These are phyloP conservation scores for Elymus sibiricus DNA, from an alignment of 176 grass and related monocot genomes.

Conservation along the genomic window DNA sequence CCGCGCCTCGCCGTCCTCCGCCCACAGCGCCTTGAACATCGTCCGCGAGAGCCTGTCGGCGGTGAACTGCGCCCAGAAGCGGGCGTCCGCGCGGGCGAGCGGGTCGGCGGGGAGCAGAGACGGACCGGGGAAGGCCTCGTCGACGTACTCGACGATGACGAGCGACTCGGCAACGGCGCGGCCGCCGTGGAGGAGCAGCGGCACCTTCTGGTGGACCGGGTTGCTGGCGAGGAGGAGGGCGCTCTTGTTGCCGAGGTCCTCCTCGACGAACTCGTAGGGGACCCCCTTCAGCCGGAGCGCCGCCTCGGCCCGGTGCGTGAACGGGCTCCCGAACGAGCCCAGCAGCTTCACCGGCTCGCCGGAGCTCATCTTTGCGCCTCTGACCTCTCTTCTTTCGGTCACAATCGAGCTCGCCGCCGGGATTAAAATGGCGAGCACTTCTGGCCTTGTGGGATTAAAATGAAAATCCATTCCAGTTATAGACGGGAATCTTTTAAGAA, in stretches of 20 bases:
- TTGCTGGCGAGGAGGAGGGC: not conserved
- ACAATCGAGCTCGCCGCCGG: not conserved
- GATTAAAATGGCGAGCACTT: not conserved
- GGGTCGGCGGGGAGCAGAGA: not conserved
- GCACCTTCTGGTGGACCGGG: not conserved
- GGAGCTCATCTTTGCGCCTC: not conserved
- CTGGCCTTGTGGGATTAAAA: not conserved
- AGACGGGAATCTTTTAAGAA: not conserved
- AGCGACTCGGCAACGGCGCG: slow-evolving; percentile 31
- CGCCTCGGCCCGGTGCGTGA: not conserved
- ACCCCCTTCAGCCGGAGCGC: not conserved
- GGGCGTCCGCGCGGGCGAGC: not conserved
- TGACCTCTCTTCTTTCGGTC: not conserved
- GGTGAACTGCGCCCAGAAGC: not conserved
- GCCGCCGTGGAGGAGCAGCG: not conserved
- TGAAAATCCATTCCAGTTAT: not conserved
- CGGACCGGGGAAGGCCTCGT: slow-evolving; percentile 16
- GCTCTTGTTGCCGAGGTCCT: not conserved
- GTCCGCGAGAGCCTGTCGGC: not conserved
- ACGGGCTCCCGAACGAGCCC: not conserved
- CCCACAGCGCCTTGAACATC: not conserved
- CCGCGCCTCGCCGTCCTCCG: not conserved
- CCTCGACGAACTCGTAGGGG: not conserved
- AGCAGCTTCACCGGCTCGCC: not conserved
- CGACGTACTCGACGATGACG: slow-evolving; percentile 37